Evolutionary conservation across 2,329 filamentous ascomycete genomes (phyloP), one percentile per base, ranked within the genome.

Genomic region (Dactylonectria macrodidyma): DNA sequence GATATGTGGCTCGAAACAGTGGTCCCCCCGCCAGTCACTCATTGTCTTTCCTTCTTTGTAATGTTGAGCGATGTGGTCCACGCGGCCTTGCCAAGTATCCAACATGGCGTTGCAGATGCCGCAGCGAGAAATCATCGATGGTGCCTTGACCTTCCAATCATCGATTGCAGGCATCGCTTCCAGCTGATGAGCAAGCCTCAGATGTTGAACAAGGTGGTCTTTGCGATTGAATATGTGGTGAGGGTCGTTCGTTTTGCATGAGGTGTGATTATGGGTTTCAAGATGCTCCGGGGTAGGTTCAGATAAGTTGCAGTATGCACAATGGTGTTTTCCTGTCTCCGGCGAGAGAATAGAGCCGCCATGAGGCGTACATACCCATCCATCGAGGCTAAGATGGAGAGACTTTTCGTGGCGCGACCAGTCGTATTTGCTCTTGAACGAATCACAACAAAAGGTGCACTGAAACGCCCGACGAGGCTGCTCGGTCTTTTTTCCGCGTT

Each of bases 151-250:
- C 50, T 76, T 78, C 78, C 78, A 80, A 11, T 65, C 54, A 8
- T 76, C 78, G 75, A 66, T 87, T 79, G 83, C 84, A 80, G 68
- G 80, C 73, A 56, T 75, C 44, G 5, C 77, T 78, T 85, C 84
- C 11, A 75, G 30, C n/a, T 75, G 74, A 52, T 80, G 78, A 1
- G 76, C 71, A 4, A 75, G 69, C 16, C 76, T 68, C 1, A 80
- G 65, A 14, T 80, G 78, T 22, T 80, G 78, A 1, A 74, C 68
- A 0, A 80, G 73, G 19, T 80, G 78, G 7, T 80, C 78, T 7
- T 79, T 80, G 3, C 78, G 71, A 0, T 70, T 70, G 33, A 79
- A 80, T 2, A 72, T 48, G 1, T 71, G 74, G 1, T 58, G 59
- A 2, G 51, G 47, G 0, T 41, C 65, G 1, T 63, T 50, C 6